Evolutionary conservation across 768 basidiomycete genomes (phyloP), one percentile per base, ranked within the genome.

Genomic region (Termitomyces sp.): DNA sequence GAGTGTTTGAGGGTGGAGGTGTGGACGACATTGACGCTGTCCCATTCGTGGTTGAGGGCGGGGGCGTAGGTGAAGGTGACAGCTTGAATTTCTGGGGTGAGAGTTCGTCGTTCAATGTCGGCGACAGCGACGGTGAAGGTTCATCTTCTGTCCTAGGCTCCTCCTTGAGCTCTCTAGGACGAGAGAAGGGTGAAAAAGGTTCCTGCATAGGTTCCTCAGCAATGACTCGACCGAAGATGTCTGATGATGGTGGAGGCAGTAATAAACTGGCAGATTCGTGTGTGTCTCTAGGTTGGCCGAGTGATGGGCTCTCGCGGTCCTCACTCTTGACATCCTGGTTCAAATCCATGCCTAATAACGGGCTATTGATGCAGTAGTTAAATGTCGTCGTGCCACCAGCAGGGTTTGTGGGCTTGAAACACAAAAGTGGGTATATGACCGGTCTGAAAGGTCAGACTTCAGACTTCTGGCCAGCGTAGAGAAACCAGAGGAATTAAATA

Each of bases 21-120:
- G 80, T 78, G 24, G 78, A 67, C 49, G 78, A 71, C 61, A 73
- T 73, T 58, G 78, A 76, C n/a, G 67, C 66, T 55, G 71, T 67
- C 62, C 67, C 76, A 71, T 73, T 70, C 56, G 68, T 67, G 52
- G 67, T 72, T 55, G 70, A 67, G 48, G 68, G 71, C 28, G 73
- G 73, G 62, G 75, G 75, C 45, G 70, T 77, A 39, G 74, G 74
- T 48, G 71, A 75, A 63, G 69, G 70, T 49, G 76, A 75, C 61
- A 63, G 42, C 65, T 78, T 75, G 67, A 69, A 70, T 59, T 72
- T 77, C 69, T 70, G 71, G 24, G 70, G 64, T 66, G 73, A 65
- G 33, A 70, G 62, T 42, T 76, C 73, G 60, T 75, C 74, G 57
- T 70, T 65, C 33, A 74, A 69, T 4, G 76, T 76, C 51, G 76